phyloP scores from a whole-genome alignment of 208 protist genomes.

The Wallacemonas rigidus region DNA sequence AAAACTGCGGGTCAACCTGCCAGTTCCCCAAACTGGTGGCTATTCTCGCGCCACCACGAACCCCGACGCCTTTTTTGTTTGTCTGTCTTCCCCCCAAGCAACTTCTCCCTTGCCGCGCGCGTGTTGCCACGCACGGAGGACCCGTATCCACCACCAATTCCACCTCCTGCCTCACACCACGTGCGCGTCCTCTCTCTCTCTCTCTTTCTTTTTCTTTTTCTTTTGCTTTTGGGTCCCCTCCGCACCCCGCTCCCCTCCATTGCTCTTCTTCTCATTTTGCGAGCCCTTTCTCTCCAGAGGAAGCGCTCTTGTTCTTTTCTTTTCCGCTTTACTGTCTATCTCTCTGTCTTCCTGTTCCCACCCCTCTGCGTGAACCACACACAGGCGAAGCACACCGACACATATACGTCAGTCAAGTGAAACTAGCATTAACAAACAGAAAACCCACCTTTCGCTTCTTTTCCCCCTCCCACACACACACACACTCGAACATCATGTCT shows the following conservation, averaged over 20 bases:
- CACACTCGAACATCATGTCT: conserved; percentile 13
- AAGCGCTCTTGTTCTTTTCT: conserved; percentile 3
- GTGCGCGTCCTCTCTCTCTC: conserved; percentile 5
- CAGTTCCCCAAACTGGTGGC: no score
- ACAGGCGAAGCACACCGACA: no score
- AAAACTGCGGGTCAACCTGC: no score
- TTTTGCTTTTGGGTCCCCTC: not conserved
- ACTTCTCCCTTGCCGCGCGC: not conserved
- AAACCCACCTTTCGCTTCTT: not conserved
- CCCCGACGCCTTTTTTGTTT: not conserved
- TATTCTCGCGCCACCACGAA: no score
- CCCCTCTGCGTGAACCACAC: no score
- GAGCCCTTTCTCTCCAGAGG: not conserved
- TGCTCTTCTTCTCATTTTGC: conserved; percentile 6
- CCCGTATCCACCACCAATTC: not conserved
- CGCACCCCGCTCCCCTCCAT: not conserved
- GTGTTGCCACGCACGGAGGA: not conserved
- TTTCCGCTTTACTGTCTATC: not conserved
- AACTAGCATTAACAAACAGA: no score
- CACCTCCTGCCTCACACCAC: not conserved
- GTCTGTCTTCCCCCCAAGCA: not conserved
- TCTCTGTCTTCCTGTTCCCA: not conserved
- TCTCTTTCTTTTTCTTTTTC: conserved; percentile 2
- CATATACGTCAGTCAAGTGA: no score
- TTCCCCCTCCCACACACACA: not conserved